phyloP scores from a whole-genome alignment of 1,139 yeast genomes.

The Magnusiomyces clavatus region DNA sequence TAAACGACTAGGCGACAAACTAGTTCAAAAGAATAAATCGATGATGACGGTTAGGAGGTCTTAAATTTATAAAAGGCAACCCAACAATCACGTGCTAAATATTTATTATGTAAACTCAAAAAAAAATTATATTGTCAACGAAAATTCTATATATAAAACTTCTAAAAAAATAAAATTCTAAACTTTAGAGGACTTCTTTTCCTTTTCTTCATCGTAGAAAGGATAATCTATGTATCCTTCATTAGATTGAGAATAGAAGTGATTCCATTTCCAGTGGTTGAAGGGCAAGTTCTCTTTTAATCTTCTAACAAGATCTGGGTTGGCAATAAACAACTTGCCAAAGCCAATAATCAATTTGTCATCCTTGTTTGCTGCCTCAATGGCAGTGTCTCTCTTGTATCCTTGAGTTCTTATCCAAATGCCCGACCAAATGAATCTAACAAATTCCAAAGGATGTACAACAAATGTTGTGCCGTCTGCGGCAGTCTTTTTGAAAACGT shows the following conservation, averaged over 20 bases:
- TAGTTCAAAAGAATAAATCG: too few relatives aligned
- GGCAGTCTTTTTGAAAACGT: background rate
- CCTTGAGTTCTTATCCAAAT: constrained; percentile 35
- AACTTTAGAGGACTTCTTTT: background rate
- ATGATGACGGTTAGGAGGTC: too few relatives aligned
- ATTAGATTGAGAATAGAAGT: constrained; percentile 10
- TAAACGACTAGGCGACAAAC: too few relatives aligned
- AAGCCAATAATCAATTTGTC: constrained; percentile 35
- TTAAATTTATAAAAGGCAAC: too few relatives aligned
- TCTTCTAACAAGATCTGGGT: constrained; percentile 6
- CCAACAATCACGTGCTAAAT: too few relatives aligned
- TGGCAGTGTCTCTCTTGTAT: constrained; percentile 26
- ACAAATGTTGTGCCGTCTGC: background rate
- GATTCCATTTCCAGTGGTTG: background rate
- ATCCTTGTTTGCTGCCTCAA: constrained; percentile 25
- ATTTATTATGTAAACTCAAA: too few relatives aligned
- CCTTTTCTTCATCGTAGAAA: background rate
- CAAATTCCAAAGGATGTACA: constrained; percentile 1
- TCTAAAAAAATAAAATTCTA: background rate
- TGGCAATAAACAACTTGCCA: constrained; percentile 6
- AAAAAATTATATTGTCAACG: too few relatives aligned
- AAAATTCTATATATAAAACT: too few relatives aligned
- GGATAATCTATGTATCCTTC: constrained; percentile 13
- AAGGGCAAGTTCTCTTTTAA: background rate
- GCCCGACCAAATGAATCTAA: constrained; percentile 34